Base-by-base conservation (phyloP, 768 basidiomycete species). In the Boletus vermiculosoides region DNA sequence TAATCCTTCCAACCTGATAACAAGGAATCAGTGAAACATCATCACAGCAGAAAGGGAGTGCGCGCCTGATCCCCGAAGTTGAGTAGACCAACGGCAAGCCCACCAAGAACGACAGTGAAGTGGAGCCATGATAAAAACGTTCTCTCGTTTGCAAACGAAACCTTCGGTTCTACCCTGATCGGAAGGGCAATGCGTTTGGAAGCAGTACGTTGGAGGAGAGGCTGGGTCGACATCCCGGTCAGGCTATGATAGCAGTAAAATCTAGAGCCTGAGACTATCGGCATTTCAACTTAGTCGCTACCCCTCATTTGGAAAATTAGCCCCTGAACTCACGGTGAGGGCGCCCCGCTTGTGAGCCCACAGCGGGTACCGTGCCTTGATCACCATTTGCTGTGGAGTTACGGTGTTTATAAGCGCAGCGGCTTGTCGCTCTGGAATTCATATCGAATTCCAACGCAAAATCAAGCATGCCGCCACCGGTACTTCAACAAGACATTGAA, bases 111-210 rank as follows among this genome's bases (percentile, higher is more conserved):
- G 74, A 98, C 94, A 40, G 95, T 94, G 72, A 97, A 98, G 74
- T 97, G 94, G 48, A 98, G 83, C 97, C 96, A 98, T 81, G 94
- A 95, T 45, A 99, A 80, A 76, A 98, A 98, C 0, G 97, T 94
- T 54, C 92, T 85, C 73, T 94, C 93, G 73, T 95, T 95, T 42
- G 93, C 93, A 65, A 95, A 96, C 46, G 92, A 92, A 58, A 96
- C 93, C 66, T 96, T 96, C 33, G 93, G 93, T 73, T 96, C 93
- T 51, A 94, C 91, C 62, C 94, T 85, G 63, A 99, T 85, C 39
- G 97, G 96, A 45, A 99, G 88, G 13, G 97, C 95, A 62, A 98
- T 99, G 61, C 97, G 90, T 77, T 98, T 98, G 18, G 78, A 75
- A 1, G 93, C 90, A 10, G 94, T 96, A 58, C 97, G 87, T 73